Evolutionary conservation across 2,329 filamentous ascomycete genomes (phyloP).

Genomic region (Fusarium multiceps): DNA sequence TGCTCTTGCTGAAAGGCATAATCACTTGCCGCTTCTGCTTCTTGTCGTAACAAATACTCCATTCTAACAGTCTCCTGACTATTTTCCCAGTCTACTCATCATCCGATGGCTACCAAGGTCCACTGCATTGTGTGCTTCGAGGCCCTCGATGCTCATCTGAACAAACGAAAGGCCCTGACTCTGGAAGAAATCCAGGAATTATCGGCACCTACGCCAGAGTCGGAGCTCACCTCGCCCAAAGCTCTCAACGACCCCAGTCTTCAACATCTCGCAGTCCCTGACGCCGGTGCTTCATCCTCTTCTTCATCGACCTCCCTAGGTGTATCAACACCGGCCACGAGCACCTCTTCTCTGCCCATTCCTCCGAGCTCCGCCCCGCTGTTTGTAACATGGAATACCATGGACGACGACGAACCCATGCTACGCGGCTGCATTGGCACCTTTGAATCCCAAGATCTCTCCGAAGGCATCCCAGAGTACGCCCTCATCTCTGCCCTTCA

Average conservation of each 20-base stretch:
- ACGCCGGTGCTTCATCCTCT: constrained; percentile 50
- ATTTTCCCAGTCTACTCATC: constrained; percentile 7
- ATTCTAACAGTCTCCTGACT: constrained; percentile 20
- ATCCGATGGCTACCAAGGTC: constrained; percentile 79
- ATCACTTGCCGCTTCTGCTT: constrained; percentile 17
- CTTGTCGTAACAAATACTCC: constrained; percentile 17
- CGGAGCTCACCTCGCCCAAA: constrained; percentile 33
- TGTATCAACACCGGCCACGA: constrained; percentile 60
- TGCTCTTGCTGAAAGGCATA: constrained; percentile 30
- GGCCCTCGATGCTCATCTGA: constrained; percentile 78
- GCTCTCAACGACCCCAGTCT: constrained; percentile 56
- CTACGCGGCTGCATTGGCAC: constrained; percentile 97
- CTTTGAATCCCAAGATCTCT: constrained; percentile 81
- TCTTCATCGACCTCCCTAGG: constrained; percentile 56
- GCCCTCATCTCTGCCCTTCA: constrained; percentile 80
- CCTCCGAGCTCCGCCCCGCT: constrained; percentile 71
- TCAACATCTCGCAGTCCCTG: constrained; percentile 53
- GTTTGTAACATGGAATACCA: constrained; percentile 94
- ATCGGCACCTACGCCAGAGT: constrained; percentile 58
- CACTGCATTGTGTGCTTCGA: constrained; percentile 98
- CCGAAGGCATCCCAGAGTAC: constrained; percentile 79
- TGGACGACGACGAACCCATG: constrained; percentile 61
- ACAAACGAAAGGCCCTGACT: constrained; percentile 72
- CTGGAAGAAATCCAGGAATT: constrained; percentile 77
- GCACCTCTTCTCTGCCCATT: constrained; percentile 55